These are phyloP conservation scores for Solanum microdontum DNA, from an alignment of 257 asterid species.

Conservation along the genomic window DNA sequence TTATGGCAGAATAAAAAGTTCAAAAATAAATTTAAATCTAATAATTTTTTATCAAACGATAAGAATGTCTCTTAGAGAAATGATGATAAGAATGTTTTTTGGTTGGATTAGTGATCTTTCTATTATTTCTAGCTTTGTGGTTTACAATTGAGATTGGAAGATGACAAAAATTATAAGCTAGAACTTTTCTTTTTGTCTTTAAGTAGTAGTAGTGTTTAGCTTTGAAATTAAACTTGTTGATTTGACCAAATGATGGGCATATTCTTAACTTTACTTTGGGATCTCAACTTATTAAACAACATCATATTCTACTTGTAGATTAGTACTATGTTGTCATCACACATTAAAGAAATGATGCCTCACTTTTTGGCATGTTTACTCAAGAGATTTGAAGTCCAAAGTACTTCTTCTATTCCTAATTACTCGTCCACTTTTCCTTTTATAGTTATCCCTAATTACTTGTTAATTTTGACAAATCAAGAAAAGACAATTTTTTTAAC, in stretches of 20 bases:
- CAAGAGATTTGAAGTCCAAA: not conserved
- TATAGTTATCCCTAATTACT: too few species aligned
- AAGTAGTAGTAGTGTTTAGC: not conserved
- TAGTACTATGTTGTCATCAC: not conserved
- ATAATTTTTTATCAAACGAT: not conserved
- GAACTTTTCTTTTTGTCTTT: not conserved
- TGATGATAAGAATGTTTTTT: not conserved
- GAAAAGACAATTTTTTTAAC: too few species aligned
- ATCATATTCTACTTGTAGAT: not conserved
- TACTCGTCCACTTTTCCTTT: too few species aligned
- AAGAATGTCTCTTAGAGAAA: not conserved
- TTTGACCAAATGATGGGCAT: not conserved
- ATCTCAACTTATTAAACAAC: not conserved
- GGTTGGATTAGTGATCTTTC: not conserved
- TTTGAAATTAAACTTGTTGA: not conserved
- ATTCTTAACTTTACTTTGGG: slow-evolving; percentile 1
- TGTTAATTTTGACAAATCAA: too few species aligned
- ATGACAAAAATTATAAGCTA: not conserved
- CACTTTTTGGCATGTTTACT: not conserved
- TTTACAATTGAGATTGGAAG: not conserved
- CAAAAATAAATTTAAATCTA: not conserved
- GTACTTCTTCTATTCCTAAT: accelerated
- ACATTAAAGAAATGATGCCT: not conserved
- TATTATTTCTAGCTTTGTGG: not conserved
- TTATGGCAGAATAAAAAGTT: too few species aligned